Evolutionary conservation across 345 rosid species (phyloP).

Genomic region (rapeseed (Brassica napus)): DNA sequence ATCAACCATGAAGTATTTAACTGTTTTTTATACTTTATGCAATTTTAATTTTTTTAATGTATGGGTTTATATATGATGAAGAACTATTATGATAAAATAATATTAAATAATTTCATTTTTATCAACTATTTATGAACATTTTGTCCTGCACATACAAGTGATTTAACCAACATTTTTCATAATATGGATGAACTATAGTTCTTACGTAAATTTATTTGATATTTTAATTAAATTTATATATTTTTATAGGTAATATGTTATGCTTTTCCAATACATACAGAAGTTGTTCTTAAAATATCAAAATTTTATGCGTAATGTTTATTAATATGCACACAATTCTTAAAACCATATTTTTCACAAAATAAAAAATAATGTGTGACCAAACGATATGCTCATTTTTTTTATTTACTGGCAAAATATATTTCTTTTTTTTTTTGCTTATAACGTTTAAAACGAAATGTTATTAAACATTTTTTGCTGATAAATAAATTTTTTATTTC

Average conservation of each 20-base stretch:
- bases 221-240: not conserved
- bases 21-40: not conserved
- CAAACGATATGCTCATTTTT: not conserved
- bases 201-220: not conserved
- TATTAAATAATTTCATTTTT: not conserved
- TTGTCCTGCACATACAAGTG: not conserved
- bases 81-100: not conserved
- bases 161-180: not conserved
- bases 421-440: not conserved
- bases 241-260: not conserved
- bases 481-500: not conserved
- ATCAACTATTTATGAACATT: not conserved
- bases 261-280: not conserved
- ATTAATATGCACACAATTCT: not conserved
- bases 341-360: not conserved
- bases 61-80: not conserved
- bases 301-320: not conserved
- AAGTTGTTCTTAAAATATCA: not conserved
- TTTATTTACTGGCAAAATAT: not conserved
- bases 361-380: not conserved
- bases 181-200: not conserved
- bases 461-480: not conserved
- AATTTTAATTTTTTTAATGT: not conserved
- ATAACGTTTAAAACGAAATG: not conserved
- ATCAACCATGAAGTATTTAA: not conserved